phyloP scores from a whole-genome alignment of 805 yeast species.

The Candida insectalens region DNA sequence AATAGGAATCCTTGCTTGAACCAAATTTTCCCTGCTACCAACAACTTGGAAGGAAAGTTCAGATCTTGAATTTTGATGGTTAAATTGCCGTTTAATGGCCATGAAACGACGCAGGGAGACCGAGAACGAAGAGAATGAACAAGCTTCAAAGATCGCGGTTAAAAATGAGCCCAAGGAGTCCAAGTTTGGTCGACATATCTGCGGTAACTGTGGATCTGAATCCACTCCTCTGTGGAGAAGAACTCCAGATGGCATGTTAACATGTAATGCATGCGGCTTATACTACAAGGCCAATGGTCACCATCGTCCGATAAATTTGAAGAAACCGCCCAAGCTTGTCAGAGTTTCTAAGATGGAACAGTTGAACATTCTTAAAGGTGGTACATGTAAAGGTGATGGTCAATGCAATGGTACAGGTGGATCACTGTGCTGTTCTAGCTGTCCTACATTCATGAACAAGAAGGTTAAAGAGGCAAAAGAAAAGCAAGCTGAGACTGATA shows the following conservation, averaged over 20 bases:
- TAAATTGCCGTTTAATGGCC: no score
- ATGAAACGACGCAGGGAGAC: no score
- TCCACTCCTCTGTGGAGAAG: constrained; percentile 75
- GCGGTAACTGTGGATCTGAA: constrained; percentile 84
- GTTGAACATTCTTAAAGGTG: constrained; percentile 18
- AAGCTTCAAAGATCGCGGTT: no score
- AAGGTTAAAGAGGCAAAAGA: constrained; percentile 17
- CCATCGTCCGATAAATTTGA: constrained; percentile 57
- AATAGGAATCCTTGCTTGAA: no score
- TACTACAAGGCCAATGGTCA: constrained; percentile 48
- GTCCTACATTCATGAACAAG: constrained; percentile 77
- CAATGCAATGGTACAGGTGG: constrained; percentile 88
- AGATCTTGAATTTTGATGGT: no score
- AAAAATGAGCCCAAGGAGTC: neutral
- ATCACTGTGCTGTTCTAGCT: constrained; percentile 65
- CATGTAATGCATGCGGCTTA: constrained; percentile 53
- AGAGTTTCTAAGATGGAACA: constrained; percentile 26
- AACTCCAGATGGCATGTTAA: constrained; percentile 44
- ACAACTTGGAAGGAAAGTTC: no score
- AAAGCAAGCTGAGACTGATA: constrained; percentile 5
- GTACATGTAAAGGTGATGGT: constrained; percentile 68
- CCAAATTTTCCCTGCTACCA: no score
- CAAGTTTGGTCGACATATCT: constrained; percentile 27
- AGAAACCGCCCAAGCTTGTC: constrained; percentile 45
- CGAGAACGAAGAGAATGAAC: neutral